Conservation (phyloP, 1,284 basidiomycete species). For the Amylostereum areolatum region DNA sequence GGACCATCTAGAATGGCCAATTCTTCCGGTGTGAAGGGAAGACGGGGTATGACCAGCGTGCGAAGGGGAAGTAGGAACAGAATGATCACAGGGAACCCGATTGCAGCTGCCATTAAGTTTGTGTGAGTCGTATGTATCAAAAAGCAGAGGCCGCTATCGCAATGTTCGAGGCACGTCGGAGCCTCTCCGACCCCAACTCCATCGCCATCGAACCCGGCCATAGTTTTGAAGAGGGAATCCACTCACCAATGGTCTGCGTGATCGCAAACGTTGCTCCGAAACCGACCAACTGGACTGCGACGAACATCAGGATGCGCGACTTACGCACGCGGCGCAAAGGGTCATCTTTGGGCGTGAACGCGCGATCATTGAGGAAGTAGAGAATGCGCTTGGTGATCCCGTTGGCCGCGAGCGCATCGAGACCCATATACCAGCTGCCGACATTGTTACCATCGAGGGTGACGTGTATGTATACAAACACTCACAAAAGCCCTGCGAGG, state of each 20-base stretch:
- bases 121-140: no score
- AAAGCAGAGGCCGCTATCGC: no score
- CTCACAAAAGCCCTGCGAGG: conserved; percentile 70
- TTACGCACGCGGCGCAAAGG: conserved; percentile 73
- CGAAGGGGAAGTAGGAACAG: conserved; percentile 83
- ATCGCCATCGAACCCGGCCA: background rate
- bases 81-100: conserved; percentile 91
- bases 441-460: background rate
- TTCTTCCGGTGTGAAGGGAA: conserved; percentile 80
- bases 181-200: background rate
- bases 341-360: conserved; percentile 56
- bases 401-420: conserved; percentile 75
- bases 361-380: conserved; percentile 75
- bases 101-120: no score
- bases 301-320: conserved; percentile 73
- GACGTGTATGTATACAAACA: conserved; percentile 11
- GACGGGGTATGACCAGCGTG: conserved; percentile 63
- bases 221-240: background rate
- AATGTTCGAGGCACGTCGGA: conserved; percentile 1
- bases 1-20: conserved; percentile 83
- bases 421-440: conserved; percentile 85
- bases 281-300: conserved; percentile 75
- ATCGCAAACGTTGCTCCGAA: conserved; percentile 91
- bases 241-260: conserved; percentile 83
- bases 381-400: conserved; percentile 83